Evolutionary conservation across 305 asterid species (phyloP), one percentile per base, ranked within the genome.

Genomic region (Fraxinus velutina): DNA sequence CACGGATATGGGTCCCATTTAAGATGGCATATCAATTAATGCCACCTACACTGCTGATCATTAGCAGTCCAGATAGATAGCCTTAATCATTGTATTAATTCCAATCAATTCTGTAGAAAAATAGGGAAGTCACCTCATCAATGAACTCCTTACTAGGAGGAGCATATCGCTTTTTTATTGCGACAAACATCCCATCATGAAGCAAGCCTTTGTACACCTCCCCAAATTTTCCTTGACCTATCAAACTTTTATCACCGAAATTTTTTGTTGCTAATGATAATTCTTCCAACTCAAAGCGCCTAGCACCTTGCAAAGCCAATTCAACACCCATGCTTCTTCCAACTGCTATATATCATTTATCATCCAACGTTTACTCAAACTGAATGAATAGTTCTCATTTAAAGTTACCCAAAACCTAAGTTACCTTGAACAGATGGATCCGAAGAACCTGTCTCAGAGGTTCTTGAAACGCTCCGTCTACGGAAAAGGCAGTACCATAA

Each of bases 201-300:
- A 94, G 96, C 85, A 94, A 87, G 52, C 98, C 98, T 87, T 92
- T 94, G 87, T 91, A 94, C 66, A 94, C 98, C 85, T 94, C 98
- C 74, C 98, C 97, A 78, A 94, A 94, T 84, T 94, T 94, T 47
- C 98, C 97, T 84, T 87, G 92, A 47, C 98, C 98, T n/a, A 94
- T 92, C 88, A 94, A 89, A 88, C 90, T 90, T 81, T 90, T 90
- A 85, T 90, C 96, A 39, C 90, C 87, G 71, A 94, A 94, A 80
- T 77, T 86, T 79, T 87, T 90, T 44, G 98, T 94, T 6, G 98
- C 97, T n/a, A 82, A 86, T 60, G 92, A 90, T 89, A 94, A 77
- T 80, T 94, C 97, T 42, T 92, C 92, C 85, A 94, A 83, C 37
- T 84, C 89, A 84, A 91, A 94, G 76, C 90, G 91, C 81, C 92